phyloP scores from a whole-genome alignment of 2,329 filamentous ascomycete genomes.

The Exophiala lecanii-corni region DNA sequence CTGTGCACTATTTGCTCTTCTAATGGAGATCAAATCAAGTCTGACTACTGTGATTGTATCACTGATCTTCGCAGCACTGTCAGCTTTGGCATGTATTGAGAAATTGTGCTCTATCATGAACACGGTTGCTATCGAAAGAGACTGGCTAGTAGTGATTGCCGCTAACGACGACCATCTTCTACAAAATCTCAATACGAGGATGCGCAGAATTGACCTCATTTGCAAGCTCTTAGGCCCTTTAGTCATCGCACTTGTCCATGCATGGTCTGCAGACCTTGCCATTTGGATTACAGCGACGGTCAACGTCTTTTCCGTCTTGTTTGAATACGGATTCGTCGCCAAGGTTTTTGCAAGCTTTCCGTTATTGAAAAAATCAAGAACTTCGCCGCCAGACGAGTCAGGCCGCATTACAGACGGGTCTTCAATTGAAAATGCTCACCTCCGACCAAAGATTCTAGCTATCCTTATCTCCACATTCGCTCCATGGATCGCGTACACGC shows the following conservation, averaged over 20 bases:
- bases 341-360: slow-evolving; percentile 26
- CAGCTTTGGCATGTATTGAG: slow-evolving; percentile 61
- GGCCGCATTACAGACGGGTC: background rate
- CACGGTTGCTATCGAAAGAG: slow-evolving; percentile 63
- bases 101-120: slow-evolving; percentile 64
- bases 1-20: slow-evolving; percentile 12
- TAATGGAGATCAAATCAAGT: slow-evolving; percentile 2
- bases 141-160: slow-evolving; percentile 50
- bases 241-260: slow-evolving; percentile 45
- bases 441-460: slow-evolving; percentile 4
- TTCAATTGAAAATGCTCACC: background rate
- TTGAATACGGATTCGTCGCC: slow-evolving; percentile 40
- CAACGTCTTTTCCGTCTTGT: slow-evolving; percentile 38
- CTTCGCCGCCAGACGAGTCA: background rate
- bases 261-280: slow-evolving; percentile 41
- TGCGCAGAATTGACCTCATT: slow-evolving; percentile 54
- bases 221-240: slow-evolving; percentile 55
- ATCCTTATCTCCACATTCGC: background rate
- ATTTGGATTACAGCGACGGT: slow-evolving; percentile 44
- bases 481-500: slow-evolving; percentile 32
- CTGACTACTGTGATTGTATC: background rate
- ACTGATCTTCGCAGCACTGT: slow-evolving; percentile 32
- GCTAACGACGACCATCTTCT: slow-evolving; percentile 23
- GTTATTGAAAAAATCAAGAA: background rate
- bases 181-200: slow-evolving; percentile 47